Percentiles rank a stretch among this genome's conserved stretches.
Evolutionary conservation across 2,329 filamentous ascomycete species (phyloP).

Genomic region (Zymoseptoria passerinii): DNA sequence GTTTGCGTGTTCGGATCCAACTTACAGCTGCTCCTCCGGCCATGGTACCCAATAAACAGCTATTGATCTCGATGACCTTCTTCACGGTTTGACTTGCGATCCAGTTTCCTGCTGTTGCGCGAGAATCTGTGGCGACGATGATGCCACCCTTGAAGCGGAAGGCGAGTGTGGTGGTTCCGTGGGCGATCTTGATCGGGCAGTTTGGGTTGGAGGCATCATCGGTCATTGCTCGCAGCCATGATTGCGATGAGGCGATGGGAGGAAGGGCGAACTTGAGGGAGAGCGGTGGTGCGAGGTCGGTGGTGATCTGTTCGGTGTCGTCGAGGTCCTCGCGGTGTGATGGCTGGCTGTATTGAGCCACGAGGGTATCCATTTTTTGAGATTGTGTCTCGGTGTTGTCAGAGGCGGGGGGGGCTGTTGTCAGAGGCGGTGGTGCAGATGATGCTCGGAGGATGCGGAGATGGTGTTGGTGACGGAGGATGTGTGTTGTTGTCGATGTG

Average conservation of each 20-base stretch:
- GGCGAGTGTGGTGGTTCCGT: conserved; percentile 94
- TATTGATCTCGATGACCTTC: conserved; percentile 99
- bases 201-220: conserved; percentile 95
- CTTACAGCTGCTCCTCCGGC: conserved; percentile 86
- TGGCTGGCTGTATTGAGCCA: conserved; percentile 82
- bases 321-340: conserved; percentile 66
- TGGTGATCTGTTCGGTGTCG: conserved; percentile 55
- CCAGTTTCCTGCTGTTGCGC: conserved; percentile 96
- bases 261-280: conserved; percentile 93
- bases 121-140: conserved; percentile 94
- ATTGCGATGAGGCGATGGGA: conserved; percentile 78
- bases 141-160: conserved; percentile 98
- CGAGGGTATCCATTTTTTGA: conserved; percentile 74
- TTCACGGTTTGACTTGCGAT: conserved; percentile 99
- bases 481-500: not conserved
- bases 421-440: not conserved
- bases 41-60: conserved; percentile 90
- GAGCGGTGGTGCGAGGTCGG: conserved; percentile 62
- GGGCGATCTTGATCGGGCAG: conserved; percentile 98
- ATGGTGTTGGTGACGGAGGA: not conserved
- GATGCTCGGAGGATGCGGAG: not conserved
- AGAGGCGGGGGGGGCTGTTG: too few species aligned
- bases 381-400: not conserved
- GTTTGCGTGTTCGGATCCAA: conserved; percentile 10
- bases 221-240: conserved; percentile 93